Base-by-base conservation (phyloP, 148 eudicot genomes). In the Hydrangea macrophylla region DNA sequence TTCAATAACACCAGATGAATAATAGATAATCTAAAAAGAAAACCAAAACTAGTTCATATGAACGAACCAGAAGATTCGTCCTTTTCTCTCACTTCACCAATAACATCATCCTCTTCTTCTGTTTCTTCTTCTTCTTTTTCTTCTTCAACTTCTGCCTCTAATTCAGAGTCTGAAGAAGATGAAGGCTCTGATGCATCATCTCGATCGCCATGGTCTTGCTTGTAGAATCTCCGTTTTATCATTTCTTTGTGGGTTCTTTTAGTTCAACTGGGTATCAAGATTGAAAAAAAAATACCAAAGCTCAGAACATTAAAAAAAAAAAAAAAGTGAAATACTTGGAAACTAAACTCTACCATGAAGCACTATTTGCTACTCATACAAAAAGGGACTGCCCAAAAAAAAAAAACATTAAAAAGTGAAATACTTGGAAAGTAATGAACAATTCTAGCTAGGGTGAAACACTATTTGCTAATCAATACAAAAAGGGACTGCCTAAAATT, bases 151-250 rank as follows among this genome's bases (percentile, higher is more conserved):
- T 84, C 88, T 30, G 71, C 79, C 63, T 88, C 94, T 26, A 77
- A 44, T 35, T 92, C 90, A 6, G 92, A 89, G 44, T 81, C 95
- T 5, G 85, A 81, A 12, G 84, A 84, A 11, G 97, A 85, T 6
- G 94, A 87, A 26, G 96, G 73, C 44, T 80, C 86, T 13, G 92
- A 79, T 1, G 66, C 80, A 10, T 68, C 85, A 59, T 86, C 89
- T 73, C 65, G 83, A 48, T 88, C 85, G 2, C 74, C 90, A 58
- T 84, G 98, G 1, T 88, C 94, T 17, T 63, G 71, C 79, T 77
- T 84, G 71, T 86, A 92, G 73, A 86, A 92, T 72, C 88, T 80
- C 70, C 98, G 80, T 76, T 92, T 92, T 28, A 92, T 92, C 98
- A 92, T 92, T 15, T 37, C 17, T 12, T 58, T 32, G n/a, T n/a